Evolutionary conservation across 192 early-diverging fungal genomes (phyloP).

Genomic region (Ambispora gerdemannii): DNA sequence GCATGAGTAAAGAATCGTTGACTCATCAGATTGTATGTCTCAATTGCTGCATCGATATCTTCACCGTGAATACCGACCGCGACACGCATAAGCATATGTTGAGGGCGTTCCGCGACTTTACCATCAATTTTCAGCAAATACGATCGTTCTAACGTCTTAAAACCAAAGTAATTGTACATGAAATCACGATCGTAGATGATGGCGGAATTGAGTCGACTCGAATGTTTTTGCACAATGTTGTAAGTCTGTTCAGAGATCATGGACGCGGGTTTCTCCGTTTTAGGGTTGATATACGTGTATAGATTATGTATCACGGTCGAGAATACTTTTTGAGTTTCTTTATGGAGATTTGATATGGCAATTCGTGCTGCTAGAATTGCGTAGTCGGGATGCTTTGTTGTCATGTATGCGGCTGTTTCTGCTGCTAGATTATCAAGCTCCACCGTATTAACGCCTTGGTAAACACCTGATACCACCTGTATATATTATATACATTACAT

Average conservation of each 20-base stretch:
- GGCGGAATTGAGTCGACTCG: slow-evolving; percentile 86
- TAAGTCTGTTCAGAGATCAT: slow-evolving; percentile 87
- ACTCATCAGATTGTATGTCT: slow-evolving; percentile 93
- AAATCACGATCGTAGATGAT: slow-evolving; percentile 98
- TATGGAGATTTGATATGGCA: slow-evolving; percentile 94
- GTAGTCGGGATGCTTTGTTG: slow-evolving; percentile 96
- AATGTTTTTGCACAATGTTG: slow-evolving; percentile 63
- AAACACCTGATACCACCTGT: slow-evolving; percentile 81
- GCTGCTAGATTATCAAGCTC: slow-evolving; percentile 89
- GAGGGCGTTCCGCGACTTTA: slow-evolving; percentile 89
- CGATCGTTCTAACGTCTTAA: slow-evolving; percentile 97
- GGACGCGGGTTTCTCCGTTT: slow-evolving; percentile 78
- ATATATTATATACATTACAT: background rate
- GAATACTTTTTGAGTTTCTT: slow-evolving; percentile 83
- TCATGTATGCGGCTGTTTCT: slow-evolving; percentile 87
- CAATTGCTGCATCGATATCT: slow-evolving; percentile 87
- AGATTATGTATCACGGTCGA: slow-evolving; percentile 83
- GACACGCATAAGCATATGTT: slow-evolving; percentile 99
- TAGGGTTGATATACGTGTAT: slow-evolving; percentile 85
- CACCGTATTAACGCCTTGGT: slow-evolving; percentile 82
- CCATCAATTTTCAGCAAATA: slow-evolving; percentile 89
- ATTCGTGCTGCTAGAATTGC: slow-evolving; percentile 96
- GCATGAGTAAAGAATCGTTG: slow-evolving; percentile 96
- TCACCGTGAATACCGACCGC: slow-evolving; percentile 94
- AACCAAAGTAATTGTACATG: slow-evolving; percentile 98